Evolutionary conservation across 1,284 basidiomycete genomes (phyloP).

Genomic region (Inonotus hispidus): DNA sequence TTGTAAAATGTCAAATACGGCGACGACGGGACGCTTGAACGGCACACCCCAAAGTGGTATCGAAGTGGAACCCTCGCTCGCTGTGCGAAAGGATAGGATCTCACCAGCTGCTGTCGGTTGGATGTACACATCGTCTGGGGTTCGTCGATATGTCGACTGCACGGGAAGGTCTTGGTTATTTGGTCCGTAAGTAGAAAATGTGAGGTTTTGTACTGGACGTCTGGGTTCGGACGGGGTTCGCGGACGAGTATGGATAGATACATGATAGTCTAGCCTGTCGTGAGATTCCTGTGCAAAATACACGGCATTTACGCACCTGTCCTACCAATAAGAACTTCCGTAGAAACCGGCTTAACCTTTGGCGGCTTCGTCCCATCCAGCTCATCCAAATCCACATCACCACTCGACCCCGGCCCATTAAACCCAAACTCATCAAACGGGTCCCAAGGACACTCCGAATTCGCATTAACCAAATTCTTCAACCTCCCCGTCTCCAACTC

Average conservation of each 20-base stretch:
- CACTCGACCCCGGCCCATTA: conserved; percentile 33
- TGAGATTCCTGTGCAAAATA: not conserved
- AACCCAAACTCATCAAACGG: conserved; percentile 50
- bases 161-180: conserved; percentile 68
- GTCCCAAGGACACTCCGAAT: conserved; percentile 73
- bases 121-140: conserved; percentile 72
- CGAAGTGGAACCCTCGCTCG: conserved; percentile 28
- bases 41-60: conserved; percentile 51
- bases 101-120: conserved; percentile 74
- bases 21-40: conserved; percentile 66
- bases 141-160: conserved; percentile 62
- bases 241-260: conserved; percentile 58
- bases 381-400: conserved; percentile 60
- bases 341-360: conserved; percentile 34
- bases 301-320: conserved; percentile 52
- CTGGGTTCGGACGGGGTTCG: conserved; percentile 28
- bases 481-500: conserved; percentile 81
- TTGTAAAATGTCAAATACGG: conserved; percentile 71
- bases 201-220: conserved; percentile 65
- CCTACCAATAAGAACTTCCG: conserved; percentile 73
- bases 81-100: conserved; percentile 63
- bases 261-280: conserved; percentile 56
- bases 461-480: conserved; percentile 58
- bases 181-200: conserved; percentile 80
- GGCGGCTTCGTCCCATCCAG: conserved; percentile 52